Conservation (phyloP, 2,329 filamentous ascomycete genomes). For the Colletotrichum gigasporum region DNA sequence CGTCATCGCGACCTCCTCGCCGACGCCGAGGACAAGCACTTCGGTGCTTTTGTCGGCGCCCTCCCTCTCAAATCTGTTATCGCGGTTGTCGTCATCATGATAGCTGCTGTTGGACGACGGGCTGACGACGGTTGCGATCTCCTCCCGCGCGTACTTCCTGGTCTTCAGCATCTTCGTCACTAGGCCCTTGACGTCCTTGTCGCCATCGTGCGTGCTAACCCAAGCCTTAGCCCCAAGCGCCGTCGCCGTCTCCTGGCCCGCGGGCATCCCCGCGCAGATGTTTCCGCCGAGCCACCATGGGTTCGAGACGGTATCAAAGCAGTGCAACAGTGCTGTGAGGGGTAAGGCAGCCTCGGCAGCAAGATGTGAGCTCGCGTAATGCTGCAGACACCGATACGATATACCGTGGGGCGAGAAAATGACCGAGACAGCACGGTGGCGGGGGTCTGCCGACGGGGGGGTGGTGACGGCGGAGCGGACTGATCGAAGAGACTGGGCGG, state of each 20-base stretch:
- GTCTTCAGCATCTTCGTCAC: conserved; percentile 61
- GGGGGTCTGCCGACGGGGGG: conserved; percentile 39
- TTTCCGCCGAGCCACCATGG: conserved; percentile 71
- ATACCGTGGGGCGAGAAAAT: conserved; percentile 74
- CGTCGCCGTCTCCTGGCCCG: conserved; percentile 65
- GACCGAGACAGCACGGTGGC: conserved; percentile 62
- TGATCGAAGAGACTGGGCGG: conserved; percentile 41
- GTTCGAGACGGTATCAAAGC: conserved; percentile 67
- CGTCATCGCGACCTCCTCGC: conserved; percentile 53
- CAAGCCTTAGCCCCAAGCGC: conserved; percentile 64
- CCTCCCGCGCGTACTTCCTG: conserved; percentile 51
- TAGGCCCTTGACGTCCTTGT: conserved; percentile 64
- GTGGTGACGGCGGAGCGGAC: conserved; percentile 47
- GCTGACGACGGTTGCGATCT: conserved; percentile 51
- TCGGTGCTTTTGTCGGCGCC: conserved; percentile 43
- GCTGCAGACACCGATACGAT: conserved; percentile 59
- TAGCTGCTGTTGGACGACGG: conserved; percentile 15
- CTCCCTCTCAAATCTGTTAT: background rate
- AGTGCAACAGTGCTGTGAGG: conserved; percentile 71
- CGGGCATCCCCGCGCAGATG: conserved; percentile 64
- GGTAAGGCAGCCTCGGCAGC: conserved; percentile 65
- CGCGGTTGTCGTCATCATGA: conserved; percentile 14
- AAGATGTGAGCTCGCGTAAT: conserved; percentile 67
- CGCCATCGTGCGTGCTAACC: conserved; percentile 70
- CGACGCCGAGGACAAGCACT: conserved; percentile 51